Base-by-base conservation (phyloP, 352 stramenopile genomes). In the Pythium oligandrum region DNA sequence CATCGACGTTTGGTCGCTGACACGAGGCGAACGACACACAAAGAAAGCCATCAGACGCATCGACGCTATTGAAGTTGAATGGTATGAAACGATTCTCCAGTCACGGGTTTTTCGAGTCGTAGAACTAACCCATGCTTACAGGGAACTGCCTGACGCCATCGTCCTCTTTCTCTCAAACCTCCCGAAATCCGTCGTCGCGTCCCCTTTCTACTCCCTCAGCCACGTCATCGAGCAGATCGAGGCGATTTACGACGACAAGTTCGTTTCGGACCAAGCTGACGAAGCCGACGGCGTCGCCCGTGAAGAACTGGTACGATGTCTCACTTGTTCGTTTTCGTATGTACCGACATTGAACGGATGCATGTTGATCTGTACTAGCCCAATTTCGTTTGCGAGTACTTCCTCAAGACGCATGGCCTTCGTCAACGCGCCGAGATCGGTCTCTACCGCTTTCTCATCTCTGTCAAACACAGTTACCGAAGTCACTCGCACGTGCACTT, bases 231-330 rank as follows among this genome's bases (percentile, higher is more conserved):
- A 58, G 8, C 74, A 77, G 45, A 86, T 91, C 35, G 80, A 91
- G 56, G 51, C 47, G 11, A 84, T 91, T n/a, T 91, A 89, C 50
- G 72, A 91, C 51, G 78, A 88, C 62, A 91, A 91, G 51, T 82
- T 83, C 26, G 58, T 51, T 5, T 86, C 75, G 2, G 80, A 91
- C 40, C 62, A 64, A 45, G 66, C 58, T 4, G 80, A 91, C 44
- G 70, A 77, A 53, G 64, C 70, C 0, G 80, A 91, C 33, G 78
- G 80, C 17, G 76, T 88, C 12, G 75, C 70, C 4, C 64, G 63
- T 30, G 73, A 83, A 63, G 78, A 85, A 26, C 40, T 88, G 55
- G 64, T 76, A 48, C 38, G 38, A n/a, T 48, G 46, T 36, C 6
- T 4, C 8, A 12, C 17, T 50, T 26, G 30, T 42, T 57, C 42